Base-by-base conservation (phyloP, 805 yeast species). In the Grigorovia humatica region DNA sequence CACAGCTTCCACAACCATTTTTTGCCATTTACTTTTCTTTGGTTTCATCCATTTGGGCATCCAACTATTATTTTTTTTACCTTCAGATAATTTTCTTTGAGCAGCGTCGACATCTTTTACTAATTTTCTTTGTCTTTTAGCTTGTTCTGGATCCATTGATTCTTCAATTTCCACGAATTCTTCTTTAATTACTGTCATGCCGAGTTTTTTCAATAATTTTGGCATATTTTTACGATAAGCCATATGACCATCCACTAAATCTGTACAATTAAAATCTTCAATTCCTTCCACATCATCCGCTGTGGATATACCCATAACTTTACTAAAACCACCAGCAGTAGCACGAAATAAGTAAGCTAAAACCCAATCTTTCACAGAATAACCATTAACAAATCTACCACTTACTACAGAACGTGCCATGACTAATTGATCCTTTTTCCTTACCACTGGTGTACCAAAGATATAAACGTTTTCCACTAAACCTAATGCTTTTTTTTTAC, bases 221-320 rank as follows among this genome's bases (percentile, higher is more conserved):
- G 99, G 99, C 78, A 93, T 88, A 12, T 88, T 89, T 55, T 84
- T 84, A 71, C 99, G 84, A 69, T 93, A 93, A n/a, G 85, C 88
- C 96, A 93, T 88, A 71, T 93, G 99, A 1, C 99, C 99, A 54
- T 85, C 89, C 4, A 91, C 96, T 50, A 75, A 60, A 18, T 82
- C 88, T 0, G 98, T 86, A 61, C 95, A 88, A 63, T 93, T 95
- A 55, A 84, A 76, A 66, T 91, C 91, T 57, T 89, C 96, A 32
- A 93, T 74, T 0, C 83, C 86, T 23, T 77, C 74, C 19, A 80
- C 70, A 47, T 69, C 73, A 50, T 80, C 83, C 41, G 91, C 77
- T 4, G 90, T 83, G 0, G 96, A 82, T 30, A 93, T 73, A 0
- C 99, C 99, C 5, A 91, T 89, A 45, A 93, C 93, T n/a, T 88